These are phyloP conservation scores for Candida xyloterini DNA, from an alignment of 805 yeast species.

Conservation along the genomic window DNA sequence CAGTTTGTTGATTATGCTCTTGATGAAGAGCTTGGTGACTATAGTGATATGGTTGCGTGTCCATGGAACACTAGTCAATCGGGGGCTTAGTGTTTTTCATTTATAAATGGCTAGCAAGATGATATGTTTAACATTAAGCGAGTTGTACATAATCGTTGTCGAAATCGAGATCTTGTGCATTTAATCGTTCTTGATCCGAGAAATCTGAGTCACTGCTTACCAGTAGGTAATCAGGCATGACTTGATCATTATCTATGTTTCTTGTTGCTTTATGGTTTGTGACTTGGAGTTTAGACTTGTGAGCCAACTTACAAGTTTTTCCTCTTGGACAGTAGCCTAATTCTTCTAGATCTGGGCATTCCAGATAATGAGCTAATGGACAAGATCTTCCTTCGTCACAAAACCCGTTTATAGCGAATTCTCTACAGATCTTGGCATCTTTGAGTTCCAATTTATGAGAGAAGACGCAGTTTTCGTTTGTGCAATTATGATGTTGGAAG, in stretches of 20 bases:
- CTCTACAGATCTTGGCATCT: conserved; percentile 50
- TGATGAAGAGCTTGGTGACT: conserved; percentile 21
- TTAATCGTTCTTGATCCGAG: conserved; percentile 9
- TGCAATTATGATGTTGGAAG: conserved; percentile 46
- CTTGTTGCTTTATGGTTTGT: conserved; percentile 14
- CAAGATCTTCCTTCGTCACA: conserved; percentile 63
- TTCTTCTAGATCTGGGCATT: conserved; percentile 71
- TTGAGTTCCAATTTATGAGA: conserved; percentile 43
- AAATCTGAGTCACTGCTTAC: conserved; percentile 11
- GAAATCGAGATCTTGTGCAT: conserved; percentile 12
- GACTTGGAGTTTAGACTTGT: conserved; percentile 29
- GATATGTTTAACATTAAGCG: conserved; percentile 2
- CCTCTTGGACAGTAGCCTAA: conserved; percentile 57
- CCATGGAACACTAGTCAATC: conserved; percentile 12
- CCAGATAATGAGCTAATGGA: conserved; percentile 51
- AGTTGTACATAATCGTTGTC: conserved; percentile 20
- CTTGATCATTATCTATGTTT: conserved; percentile 32
- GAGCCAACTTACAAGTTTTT: conserved; percentile 50
- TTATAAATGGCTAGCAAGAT: conserved; percentile 9
- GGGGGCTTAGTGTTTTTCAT: conserved; percentile 1
- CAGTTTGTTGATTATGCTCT: conserved; percentile 19
- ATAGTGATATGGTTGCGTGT: conserved; percentile 15
- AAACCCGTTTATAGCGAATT: conserved; percentile 66
- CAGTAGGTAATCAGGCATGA: conserved; percentile 20
- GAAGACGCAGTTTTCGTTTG: conserved; percentile 48